Base-by-base conservation (phyloP, 1,284 basidiomycete genomes). In the Ustilago xerochloae region DNA sequence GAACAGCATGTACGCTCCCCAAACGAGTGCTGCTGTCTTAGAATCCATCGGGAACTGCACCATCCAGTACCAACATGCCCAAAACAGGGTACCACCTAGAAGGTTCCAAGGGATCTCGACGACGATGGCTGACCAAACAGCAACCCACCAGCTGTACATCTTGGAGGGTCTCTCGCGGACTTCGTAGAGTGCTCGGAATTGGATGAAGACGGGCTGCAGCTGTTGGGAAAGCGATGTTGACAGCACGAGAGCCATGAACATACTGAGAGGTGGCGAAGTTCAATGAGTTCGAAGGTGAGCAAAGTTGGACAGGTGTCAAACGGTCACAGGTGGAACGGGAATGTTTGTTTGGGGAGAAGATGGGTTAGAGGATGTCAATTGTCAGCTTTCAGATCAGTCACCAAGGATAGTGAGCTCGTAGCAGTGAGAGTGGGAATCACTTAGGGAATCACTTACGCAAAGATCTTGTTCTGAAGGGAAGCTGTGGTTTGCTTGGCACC, bases 131-230 rank as follows among this genome's bases (percentile, higher is more conserved):
- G 80, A 54, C 52, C 81, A 58, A 45, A 86, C 78, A 46, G 94
- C 88, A 1, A 91, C 89, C 7, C 89, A 87, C 93, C 93, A 95
- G 51, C 89, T 89, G 86, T 94, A 95, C 81, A 92, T 92, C 79
- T 91, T 88, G 72, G 90, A 91, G 0, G 90, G 87, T 1, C 89
- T 88, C 83, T 93, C 92, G 32, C 91, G 88, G 13, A 89, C 89
- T 80, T 92, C 90, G 82, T 91, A 93, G 15, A 92, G 86, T 50
- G 87, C 85, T 60, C 87, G 85, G 81, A 88, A 86, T 30, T 80
- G 83, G 72, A 88, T 85, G 67, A 87, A 87, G 54, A 86, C 81
- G 39, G 85, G 86, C 83, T 81, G 79, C 18, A 79, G 64, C 57
- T 82, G 80, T 41, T 82, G 81, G n/a, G 80, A 73, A 9, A 82